Base-by-base conservation (phyloP, 1,139 yeast genomes). In the Kluyveromyces sp. region DNA sequence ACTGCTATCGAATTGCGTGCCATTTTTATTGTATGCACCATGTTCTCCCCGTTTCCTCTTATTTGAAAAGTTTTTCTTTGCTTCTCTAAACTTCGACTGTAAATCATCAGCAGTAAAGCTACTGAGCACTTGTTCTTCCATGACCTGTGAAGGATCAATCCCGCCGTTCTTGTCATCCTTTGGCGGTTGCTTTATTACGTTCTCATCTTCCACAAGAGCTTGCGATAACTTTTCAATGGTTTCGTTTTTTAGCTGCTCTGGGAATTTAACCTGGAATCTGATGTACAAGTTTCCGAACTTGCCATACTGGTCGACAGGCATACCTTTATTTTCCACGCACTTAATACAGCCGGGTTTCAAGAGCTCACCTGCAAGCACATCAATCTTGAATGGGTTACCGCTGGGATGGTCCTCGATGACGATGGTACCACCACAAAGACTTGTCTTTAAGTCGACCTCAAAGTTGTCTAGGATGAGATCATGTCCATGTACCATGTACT, bases 391-490 rank as follows among this genome's bases (percentile, higher is more conserved):
- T 10, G 53, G 41, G 28, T 47, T 56, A 4, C 59, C 61, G 39
- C 51, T 53, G 7, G 65, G 63, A 46, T 60, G 63, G 15, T 52
- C 53, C 15, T 53, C 58, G 26, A 61, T 52, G 40, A 50, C 52
- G 3, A 61, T 50, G 8, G 51, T 46, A 25, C 65, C 65, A 4
- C 65, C 65, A 38, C 64, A 60, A n/a, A 60, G 46, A 36, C 59
- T 55, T 1, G 61, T 61, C 35, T 52, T 49, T 41, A 60, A 40
- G 37, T 55, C 58, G n/a, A 60, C 54, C 33, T 50, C 45, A 40
- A 49, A 56, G 39, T 51, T 47, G 10, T 47, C 47, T 39, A 57
- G 38, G 8, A 58, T 37, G 25, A 61, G 46, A 41, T 56, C 58
- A 29, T 45, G 28, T n/a, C 47, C 52, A 38, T 50, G 48, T 21